Percentiles rank a stretch among this genome's conserved stretches.
These are phyloP conservation scores for Tanozyma kutaoensis DNA, from an alignment of 805 yeast species.

Conservation along the genomic window DNA sequence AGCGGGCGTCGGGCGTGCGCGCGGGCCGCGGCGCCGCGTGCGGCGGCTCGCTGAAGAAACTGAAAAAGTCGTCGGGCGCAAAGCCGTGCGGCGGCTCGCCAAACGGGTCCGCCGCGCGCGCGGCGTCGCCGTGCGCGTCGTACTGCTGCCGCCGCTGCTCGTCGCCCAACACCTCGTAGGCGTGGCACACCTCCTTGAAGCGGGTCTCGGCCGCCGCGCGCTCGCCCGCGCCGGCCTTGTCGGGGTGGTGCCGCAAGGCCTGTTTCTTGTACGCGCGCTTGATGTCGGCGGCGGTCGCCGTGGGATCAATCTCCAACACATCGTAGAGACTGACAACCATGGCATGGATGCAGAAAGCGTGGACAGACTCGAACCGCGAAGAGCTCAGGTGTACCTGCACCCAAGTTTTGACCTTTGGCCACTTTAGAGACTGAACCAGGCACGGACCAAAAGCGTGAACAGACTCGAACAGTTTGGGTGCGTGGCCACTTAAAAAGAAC, in stretches of 20 bases:
- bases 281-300: slow-evolving; percentile 62
- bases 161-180: slow-evolving; percentile 74
- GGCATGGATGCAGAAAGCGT: no score
- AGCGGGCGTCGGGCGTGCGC: slow-evolving; percentile 54
- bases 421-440: no score
- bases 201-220: slow-evolving; percentile 60
- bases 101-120: slow-evolving; percentile 21
- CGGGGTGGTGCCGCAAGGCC: slow-evolving; percentile 82
- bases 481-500: no score
- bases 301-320: slow-evolving; percentile 51
- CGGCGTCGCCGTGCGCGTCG: slow-evolving; percentile 41
- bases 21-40: slow-evolving; percentile 4
- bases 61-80: slow-evolving; percentile 64
- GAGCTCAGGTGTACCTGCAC: no score
- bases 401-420: no score
- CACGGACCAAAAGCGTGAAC: no score
- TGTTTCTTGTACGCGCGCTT: slow-evolving; percentile 74
- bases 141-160: slow-evolving; percentile 46
- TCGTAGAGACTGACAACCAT: slow-evolving; percentile 35
- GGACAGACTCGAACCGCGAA: no score
- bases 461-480: no score
- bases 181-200: slow-evolving; percentile 77
- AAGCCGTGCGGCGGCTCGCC: slow-evolving; percentile 24
- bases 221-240: slow-evolving; percentile 59
- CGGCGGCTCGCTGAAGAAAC: slow-evolving; percentile 36